These are phyloP conservation scores for Fusarium protoensiforme DNA, from an alignment of 2,329 filamentous ascomycete species.

Conservation along the genomic window DNA sequence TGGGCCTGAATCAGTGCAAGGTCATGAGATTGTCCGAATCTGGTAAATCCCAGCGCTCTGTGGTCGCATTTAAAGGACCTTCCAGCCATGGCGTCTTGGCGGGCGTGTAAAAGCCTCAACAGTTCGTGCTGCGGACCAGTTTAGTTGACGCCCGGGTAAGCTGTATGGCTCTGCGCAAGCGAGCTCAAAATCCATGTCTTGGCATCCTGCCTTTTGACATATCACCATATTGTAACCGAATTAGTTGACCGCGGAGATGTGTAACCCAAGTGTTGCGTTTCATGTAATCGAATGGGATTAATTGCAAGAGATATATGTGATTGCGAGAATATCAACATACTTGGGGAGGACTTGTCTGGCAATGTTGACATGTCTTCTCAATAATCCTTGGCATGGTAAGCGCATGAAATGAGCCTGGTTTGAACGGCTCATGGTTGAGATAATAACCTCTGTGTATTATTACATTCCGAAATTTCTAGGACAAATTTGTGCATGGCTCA, in stretches of 20 bases:
- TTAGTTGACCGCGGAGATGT: neutral
- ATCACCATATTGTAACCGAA: neutral
- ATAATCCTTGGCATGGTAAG: neutral
- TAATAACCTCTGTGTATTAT: neutral
- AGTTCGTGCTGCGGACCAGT: neutral
- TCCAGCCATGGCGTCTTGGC: neutral
- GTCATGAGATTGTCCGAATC: neutral
- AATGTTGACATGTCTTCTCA: neutral
- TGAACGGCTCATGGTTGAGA: neutral
- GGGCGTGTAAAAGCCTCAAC: neutral
- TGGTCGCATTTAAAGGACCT: neutral
- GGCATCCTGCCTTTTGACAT: neutral
- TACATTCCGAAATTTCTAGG: neutral
- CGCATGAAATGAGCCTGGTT: neutral
- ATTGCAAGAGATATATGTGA: neutral
- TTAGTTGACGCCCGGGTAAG: neutral
- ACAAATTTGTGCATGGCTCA: neutral
- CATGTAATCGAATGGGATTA: neutral
- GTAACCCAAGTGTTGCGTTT: neutral
- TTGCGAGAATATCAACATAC: neutral
- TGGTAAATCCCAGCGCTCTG: neutral
- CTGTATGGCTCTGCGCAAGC: neutral
- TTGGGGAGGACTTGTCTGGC: neutral
- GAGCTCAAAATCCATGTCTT: neutral
- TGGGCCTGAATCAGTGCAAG: neutral